Evolutionary conservation across 768 basidiomycete species (phyloP), one percentile per base, ranked within the genome.

Genomic region (Postia placenta): DNA sequence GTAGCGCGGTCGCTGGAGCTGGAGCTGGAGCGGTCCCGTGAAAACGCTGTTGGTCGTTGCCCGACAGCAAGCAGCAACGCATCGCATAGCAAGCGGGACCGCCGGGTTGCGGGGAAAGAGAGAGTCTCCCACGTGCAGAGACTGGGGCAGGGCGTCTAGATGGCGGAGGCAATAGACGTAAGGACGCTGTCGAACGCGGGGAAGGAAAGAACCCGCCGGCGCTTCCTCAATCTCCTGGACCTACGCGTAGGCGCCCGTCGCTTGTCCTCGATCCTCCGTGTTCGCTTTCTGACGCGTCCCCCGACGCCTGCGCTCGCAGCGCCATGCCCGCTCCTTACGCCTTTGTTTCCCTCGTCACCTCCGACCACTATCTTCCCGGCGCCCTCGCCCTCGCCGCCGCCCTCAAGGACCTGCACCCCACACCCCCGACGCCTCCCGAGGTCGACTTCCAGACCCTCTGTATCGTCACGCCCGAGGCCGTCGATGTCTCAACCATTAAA

Each of bases 311-410:
- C 46, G 55, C 51, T 56, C n/a, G 42, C 28, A 28, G 53, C 58
- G 65, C 58, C 61, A 87, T 86, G 85, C 74, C 81, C 67, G 49
- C 60, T 72, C 73, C 72, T 65, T 84, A 79, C 76, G 91, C 90
- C 59, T 90, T 96, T 66, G 91, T 87, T 57, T 91, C 95, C 36
- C 86, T 99, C 56, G 70, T 98, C 60, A 92, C 95, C 48, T 91
- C 92, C 26, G 87, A 94, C 64, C 74, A 76, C 23, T 99, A 99
- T 71, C 83, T 98, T 45, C 91, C 92, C 27, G 96, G 96, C 47
- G 93, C 88, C 27, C 83, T 98, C 57, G 79, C 87, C 51, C 75
- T 92, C 60, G 87, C 81, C 26, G 88, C 87, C 47, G 88, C 95
- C 14, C 77, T 99, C 56, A 79, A 78, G 48, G 88, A 93, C 52